These are phyloP conservation scores for Linnemannia zychae DNA, from an alignment of 192 early-diverging fungal species.

Conservation along the genomic window DNA sequence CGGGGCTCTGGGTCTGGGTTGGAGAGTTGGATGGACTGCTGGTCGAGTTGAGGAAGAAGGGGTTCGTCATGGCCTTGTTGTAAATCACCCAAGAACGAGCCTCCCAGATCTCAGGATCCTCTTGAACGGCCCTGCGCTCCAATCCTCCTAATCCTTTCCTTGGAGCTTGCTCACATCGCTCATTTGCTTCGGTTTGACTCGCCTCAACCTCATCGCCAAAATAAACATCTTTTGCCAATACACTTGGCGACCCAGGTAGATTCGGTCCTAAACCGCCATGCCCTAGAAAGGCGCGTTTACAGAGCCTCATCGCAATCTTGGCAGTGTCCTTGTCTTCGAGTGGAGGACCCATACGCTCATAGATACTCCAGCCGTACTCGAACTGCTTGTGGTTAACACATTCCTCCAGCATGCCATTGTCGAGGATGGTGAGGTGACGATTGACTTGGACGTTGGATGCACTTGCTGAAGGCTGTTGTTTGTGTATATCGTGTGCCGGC, in stretches of 20 bases:
- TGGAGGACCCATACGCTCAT: slow-evolving; percentile 36
- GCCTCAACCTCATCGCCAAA: slow-evolving; percentile 9
- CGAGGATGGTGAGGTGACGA: slow-evolving; percentile 20
- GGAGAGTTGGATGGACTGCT: neutral
- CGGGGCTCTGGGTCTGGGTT: neutral
- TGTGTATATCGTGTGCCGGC: neutral
- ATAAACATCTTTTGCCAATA: slow-evolving; percentile 14
- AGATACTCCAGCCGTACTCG: slow-evolving; percentile 43
- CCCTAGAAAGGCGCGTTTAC: slow-evolving; percentile 32
- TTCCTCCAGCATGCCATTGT: slow-evolving; percentile 44
- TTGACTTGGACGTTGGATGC: slow-evolving; percentile 5
- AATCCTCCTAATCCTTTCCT: neutral
- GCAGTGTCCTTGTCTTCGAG: slow-evolving; percentile 36
- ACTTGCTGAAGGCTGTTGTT: neutral
- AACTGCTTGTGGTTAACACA: slow-evolving; percentile 42
- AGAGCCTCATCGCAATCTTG: slow-evolving; percentile 35
- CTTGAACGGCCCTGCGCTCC: neutral
- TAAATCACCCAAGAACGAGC: slow-evolving; percentile 44
- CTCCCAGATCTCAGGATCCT: slow-evolving; percentile 43
- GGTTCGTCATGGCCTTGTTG: slow-evolving; percentile 37
- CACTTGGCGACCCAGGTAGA: slow-evolving; percentile 13
- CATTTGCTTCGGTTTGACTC: neutral
- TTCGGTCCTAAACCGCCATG: slow-evolving; percentile 16
- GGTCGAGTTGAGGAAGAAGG: slow-evolving; percentile 1
- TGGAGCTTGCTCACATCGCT: neutral